Evolutionary conservation across 352 stramenopile species (phyloP).

Genomic region (Blastocystis hominis): DNA sequence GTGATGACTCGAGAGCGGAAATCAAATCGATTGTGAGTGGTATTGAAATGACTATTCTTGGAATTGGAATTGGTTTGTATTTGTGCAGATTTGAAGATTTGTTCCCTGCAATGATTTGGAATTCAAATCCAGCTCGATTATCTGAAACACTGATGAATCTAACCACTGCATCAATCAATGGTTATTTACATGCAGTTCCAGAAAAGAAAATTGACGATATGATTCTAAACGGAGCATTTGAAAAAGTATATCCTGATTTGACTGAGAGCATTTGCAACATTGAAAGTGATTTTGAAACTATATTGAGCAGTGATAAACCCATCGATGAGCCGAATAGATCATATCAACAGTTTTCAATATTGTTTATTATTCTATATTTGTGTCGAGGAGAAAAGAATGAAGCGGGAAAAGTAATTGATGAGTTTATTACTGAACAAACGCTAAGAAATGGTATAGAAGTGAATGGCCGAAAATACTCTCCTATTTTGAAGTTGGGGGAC

Average conservation of each 20-base stretch:
- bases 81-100: no score
- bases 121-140: neutral
- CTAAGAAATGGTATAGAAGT: neutral
- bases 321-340: neutral
- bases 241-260: neutral
- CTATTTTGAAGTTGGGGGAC: neutral
- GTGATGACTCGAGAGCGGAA: no score
- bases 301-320: neutral
- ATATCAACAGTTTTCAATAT: no score
- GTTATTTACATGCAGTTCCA: neutral
- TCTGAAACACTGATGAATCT: neutral
- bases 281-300: neutral
- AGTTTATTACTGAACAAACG: neutral
- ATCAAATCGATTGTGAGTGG: neutral
- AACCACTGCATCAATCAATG: neutral
- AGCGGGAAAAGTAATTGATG: neutral
- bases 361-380: no score
- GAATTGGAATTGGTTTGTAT: no score
- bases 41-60: conserved; percentile 18
- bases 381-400: no score
- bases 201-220: neutral
- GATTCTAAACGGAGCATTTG: neutral
- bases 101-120: neutral
- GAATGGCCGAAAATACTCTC: neutral
- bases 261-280: neutral